Conservation (phyloP, 306 rosid species). For the Rosa chinensis region DNA sequence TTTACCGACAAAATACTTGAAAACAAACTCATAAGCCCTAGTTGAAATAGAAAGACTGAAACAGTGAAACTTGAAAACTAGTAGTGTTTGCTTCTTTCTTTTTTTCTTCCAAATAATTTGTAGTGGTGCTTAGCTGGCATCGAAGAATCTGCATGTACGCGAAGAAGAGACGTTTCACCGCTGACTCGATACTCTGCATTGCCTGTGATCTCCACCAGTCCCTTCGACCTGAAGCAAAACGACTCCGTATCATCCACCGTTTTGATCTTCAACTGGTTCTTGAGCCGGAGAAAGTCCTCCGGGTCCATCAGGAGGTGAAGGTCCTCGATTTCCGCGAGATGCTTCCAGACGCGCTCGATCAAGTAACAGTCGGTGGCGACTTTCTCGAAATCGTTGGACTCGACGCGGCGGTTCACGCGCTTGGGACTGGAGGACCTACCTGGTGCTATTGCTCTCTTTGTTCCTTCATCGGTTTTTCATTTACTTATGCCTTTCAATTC, state of each 20-base stretch:
- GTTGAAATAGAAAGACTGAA: too few relatives aligned
- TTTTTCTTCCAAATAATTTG: too few relatives aligned
- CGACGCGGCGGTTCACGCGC: slow-evolving; percentile 44
- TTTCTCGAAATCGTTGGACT: slow-evolving; percentile 32
- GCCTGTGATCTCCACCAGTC: slow-evolving; percentile 67
- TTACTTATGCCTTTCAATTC: too few relatives aligned
- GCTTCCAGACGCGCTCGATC: slow-evolving; percentile 80
- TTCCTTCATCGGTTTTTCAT: too few relatives aligned
- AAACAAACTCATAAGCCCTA: too few relatives aligned
- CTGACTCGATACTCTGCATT: slow-evolving; percentile 72
- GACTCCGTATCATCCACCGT: slow-evolving; percentile 48
- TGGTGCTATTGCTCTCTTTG: too few relatives aligned
- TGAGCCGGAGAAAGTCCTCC: slow-evolving; percentile 66
- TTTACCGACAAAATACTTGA: too few relatives aligned
- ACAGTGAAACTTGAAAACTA: too few relatives aligned
- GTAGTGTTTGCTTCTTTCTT: too few relatives aligned
- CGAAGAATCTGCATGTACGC: slow-evolving; percentile 55
- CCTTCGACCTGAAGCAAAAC: slow-evolving; percentile 74
- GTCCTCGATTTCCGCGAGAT: slow-evolving; percentile 64
- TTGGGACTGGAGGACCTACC: slow-evolving; percentile 62
- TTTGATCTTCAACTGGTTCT: slow-evolving; percentile 46
- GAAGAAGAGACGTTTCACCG: slow-evolving; percentile 70
- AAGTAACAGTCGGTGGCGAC: slow-evolving; percentile 60
- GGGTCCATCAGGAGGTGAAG: slow-evolving; percentile 81
- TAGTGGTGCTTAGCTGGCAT: not conserved